Conservation (phyloP, 345 rosid species). For the Rhodomyrtus tomentosa region DNA sequence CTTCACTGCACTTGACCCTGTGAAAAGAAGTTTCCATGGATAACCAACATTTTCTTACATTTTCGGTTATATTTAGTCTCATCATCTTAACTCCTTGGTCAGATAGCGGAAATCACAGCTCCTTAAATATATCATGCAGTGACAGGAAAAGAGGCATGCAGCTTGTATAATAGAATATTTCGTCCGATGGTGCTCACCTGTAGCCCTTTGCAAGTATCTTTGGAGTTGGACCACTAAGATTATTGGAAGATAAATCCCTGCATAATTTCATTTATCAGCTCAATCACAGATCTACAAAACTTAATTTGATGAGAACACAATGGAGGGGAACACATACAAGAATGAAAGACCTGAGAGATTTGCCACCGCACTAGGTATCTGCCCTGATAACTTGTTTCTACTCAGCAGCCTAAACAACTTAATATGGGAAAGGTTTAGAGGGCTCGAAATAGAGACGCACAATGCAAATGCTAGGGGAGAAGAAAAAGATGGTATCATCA, state of each 20-base stretch:
- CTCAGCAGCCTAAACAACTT: constrained; percentile 64
- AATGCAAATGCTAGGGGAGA: background rate
- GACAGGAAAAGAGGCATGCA: background rate
- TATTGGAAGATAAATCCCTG: constrained; percentile 91
- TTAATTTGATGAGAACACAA: background rate
- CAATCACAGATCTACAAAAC: background rate
- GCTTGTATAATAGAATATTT: background rate
- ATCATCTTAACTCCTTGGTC: background rate
- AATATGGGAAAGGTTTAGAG: constrained; percentile 10
- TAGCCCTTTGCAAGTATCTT: constrained; percentile 75
- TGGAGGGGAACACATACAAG: constrained; percentile 40
- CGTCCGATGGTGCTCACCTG: constrained; percentile 30
- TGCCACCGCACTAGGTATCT: constrained; percentile 63
- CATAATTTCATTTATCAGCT: background rate
- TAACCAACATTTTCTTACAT: background rate
- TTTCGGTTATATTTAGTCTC: background rate
- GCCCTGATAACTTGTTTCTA: constrained; percentile 65
- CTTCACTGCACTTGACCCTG: background rate
- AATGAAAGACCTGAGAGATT: constrained; percentile 79
- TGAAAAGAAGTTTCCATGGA: background rate
- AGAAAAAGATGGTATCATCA: background rate
- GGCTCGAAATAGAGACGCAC: background rate
- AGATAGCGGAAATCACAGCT: background rate
- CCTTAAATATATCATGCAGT: background rate
- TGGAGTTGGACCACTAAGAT: constrained; percentile 88